phyloP scores from a whole-genome alignment of 805 yeast species.

The Candida sphagnicola region DNA sequence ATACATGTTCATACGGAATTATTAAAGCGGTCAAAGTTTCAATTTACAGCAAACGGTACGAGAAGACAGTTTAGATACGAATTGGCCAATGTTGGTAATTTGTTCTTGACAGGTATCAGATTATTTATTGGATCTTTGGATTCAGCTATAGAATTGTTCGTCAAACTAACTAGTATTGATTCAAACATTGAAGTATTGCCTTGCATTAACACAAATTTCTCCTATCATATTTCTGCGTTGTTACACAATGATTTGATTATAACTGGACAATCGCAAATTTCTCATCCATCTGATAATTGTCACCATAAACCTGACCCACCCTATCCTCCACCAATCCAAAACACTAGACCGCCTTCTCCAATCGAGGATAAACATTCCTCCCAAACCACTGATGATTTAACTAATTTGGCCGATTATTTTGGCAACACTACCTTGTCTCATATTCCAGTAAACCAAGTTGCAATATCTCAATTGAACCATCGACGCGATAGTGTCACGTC shows the following conservation, averaged over 20 bases:
- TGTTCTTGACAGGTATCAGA: slow-evolving; percentile 78
- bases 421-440: background rate
- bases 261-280: slow-evolving; percentile 90
- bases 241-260: slow-evolving; percentile 66
- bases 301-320: slow-evolving; percentile 12
- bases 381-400: too few species aligned
- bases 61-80: slow-evolving; percentile 64
- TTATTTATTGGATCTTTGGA: slow-evolving; percentile 81
- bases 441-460: background rate
- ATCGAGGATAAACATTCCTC: too few species aligned
- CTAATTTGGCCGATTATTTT: background rate
- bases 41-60: slow-evolving; percentile 16
- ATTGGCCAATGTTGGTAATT: slow-evolving; percentile 79
- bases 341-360: slow-evolving; percentile 22
- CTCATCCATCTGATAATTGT: slow-evolving; percentile 62
- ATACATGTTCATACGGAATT: slow-evolving; percentile 78
- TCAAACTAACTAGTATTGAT: slow-evolving; percentile 61
- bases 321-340: slow-evolving; percentile 24
- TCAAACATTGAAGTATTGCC: slow-evolving; percentile 60
- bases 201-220: slow-evolving; percentile 78
- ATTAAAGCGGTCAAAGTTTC: slow-evolving; percentile 58
- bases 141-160: slow-evolving; percentile 72
- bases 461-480: slow-evolving; percentile 1
- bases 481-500: slow-evolving; percentile 1
- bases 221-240: slow-evolving; percentile 80